phyloP scores from a whole-genome alignment of 2,329 filamentous ascomycete species.

The Tolypocladium capitatum region DNA sequence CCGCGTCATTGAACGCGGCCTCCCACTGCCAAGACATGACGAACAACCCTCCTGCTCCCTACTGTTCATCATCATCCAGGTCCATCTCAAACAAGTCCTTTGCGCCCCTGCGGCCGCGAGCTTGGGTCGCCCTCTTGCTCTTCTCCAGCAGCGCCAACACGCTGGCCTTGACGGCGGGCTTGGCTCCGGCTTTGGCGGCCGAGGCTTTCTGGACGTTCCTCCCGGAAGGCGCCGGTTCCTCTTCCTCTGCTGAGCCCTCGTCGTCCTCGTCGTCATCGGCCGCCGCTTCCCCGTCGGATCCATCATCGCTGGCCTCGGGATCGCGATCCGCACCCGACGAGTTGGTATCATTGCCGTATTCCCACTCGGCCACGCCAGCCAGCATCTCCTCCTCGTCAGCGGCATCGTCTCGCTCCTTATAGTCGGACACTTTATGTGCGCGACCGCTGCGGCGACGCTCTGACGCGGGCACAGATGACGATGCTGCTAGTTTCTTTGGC shows the following conservation, averaged over 20 bases:
- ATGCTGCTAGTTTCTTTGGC: slow-evolving; percentile 14
- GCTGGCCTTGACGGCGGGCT: slow-evolving; percentile 12
- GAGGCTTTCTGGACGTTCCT: slow-evolving; percentile 13
- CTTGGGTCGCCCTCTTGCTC: slow-evolving; percentile 12
- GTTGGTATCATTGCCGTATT: slow-evolving; percentile 28
- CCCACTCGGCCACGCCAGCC: slow-evolving; percentile 45
- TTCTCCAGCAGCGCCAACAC: slow-evolving; percentile 9
- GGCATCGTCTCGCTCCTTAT: slow-evolving; percentile 42
- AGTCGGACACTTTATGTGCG: slow-evolving; percentile 30
- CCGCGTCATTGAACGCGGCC: neutral
- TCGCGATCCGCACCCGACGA: slow-evolving; percentile 18
- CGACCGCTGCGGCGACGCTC: slow-evolving; percentile 46
- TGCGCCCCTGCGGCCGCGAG: slow-evolving; percentile 11
- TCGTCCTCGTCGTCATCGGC: slow-evolving; percentile 7
- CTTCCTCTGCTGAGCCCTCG: slow-evolving; percentile 7
- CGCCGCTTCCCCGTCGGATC: slow-evolving; percentile 10
- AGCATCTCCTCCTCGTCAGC: slow-evolving; percentile 51
- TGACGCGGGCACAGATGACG: slow-evolving; percentile 18
- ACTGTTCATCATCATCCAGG: slow-evolving; percentile 18
- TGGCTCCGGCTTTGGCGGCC: slow-evolving; percentile 11
- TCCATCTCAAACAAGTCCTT: slow-evolving; percentile 21
- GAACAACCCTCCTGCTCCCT: neutral
- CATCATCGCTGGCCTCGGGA: neutral
- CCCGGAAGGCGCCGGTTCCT: slow-evolving; percentile 9
- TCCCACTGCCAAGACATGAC: neutral